Evolutionary conservation across 2,329 filamentous ascomycete genomes (phyloP).

Genomic region (Teratosphaeria pseudoeucalypti): DNA sequence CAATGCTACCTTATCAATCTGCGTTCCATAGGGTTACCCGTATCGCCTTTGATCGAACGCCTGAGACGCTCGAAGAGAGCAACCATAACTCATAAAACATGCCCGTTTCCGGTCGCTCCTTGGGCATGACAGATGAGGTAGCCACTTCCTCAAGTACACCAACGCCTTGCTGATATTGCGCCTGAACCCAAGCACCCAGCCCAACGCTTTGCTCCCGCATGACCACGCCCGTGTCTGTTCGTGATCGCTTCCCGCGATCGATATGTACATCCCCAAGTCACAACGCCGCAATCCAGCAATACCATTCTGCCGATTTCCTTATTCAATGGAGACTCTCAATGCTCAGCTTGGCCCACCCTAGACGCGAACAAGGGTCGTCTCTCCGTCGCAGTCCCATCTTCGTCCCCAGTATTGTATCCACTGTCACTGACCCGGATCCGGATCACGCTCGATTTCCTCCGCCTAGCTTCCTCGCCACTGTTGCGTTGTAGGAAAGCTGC

Average conservation of each 20-base stretch:
- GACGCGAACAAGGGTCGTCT: conserved; percentile 10
- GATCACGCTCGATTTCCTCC: conserved; percentile 15
- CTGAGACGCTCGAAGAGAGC: neutral
- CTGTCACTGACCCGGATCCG: conserved; percentile 16
- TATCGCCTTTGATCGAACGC: neutral
- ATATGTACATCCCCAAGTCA: neutral
- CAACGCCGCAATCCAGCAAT: neutral
- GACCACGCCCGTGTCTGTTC: neutral
- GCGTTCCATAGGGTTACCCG: neutral
- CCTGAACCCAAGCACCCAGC: neutral
- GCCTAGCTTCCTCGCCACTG: neutral
- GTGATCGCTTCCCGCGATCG: neutral
- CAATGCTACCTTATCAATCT: neutral
- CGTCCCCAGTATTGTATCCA: conserved; percentile 12
- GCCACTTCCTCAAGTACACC: neutral
- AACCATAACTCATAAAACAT: neutral
- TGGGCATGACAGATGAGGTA: neutral
- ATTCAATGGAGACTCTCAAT: neutral
- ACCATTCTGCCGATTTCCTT: neutral
- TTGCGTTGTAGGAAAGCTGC: neutral
- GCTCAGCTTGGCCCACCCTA: conserved; percentile 1
- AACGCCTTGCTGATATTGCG: neutral
- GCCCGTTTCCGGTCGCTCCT: neutral
- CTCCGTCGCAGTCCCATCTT: conserved; percentile 8
- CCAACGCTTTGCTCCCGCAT: neutral